phyloP scores from a whole-genome alignment of 2,329 filamentous ascomycete species.

The Aureobasidium sp. region DNA sequence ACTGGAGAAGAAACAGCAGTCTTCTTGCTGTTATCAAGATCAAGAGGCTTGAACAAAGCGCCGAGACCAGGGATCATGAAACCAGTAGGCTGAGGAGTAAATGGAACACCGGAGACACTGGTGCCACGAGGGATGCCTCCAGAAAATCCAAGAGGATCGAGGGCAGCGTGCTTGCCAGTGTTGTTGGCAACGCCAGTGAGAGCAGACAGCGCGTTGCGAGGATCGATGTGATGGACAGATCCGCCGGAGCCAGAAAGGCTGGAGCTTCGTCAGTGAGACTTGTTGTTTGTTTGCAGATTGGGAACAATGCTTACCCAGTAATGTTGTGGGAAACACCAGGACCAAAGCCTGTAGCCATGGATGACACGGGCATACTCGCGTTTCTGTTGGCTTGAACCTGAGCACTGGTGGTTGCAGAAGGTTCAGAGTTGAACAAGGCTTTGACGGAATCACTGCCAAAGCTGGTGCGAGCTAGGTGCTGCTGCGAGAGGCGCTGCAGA shows the following conservation, averaged over 20 bases:
- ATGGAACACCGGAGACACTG: not conserved
- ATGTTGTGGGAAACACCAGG: not conserved
- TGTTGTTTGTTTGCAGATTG: not conserved
- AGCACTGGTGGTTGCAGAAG: not conserved
- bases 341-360: not conserved
- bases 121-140: not conserved
- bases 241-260: not conserved
- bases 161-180: not conserved
- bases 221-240: not conserved
- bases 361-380: not conserved
- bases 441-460: not conserved
- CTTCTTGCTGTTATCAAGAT: not conserved
- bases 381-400: not conserved
- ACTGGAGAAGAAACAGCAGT: not conserved
- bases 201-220: not conserved
- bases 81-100: not conserved
- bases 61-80: conserved; percentile 2
- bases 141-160: not conserved
- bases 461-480: not conserved
- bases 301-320: not conserved
- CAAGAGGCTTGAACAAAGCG: not conserved
- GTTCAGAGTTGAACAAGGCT: conserved; percentile 3
- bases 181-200: not conserved
- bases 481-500: not conserved
- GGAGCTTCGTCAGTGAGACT: not conserved